Evolutionary conservation across 176 grass and related monocot species (phyloP), one percentile per base, ranked within the genome.

Genomic region (Aegilops longissima): DNA sequence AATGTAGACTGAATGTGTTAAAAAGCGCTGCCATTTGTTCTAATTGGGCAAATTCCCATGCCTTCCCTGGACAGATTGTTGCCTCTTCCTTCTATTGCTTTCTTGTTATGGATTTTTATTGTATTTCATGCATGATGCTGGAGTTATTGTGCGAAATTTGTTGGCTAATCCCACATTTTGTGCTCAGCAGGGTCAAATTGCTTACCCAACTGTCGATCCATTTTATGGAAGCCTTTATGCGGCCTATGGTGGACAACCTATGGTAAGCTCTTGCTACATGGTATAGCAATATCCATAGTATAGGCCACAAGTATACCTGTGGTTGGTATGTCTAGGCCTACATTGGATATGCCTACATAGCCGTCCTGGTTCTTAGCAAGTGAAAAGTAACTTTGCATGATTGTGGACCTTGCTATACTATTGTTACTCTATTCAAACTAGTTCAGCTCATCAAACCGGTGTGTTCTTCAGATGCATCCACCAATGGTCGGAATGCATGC

Each of bases 211-310:
- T 85, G 83, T 90, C 12, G 92, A 92, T 80, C 90, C 92, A 70
- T 97, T 92, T 72, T 94, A 94, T 79, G 92, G 89, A 92, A 75
- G 87, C 82, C 85, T 97, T 73, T 97, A 92, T 87, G 88, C 90
- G 1, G 88, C 94, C 82, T 97, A 94, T 5, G 87, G 90, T 92
- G 94, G 82, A 36, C 94, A 89, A 49, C 86, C 90, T 82, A 66
- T 88, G 90, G 94, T 97, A 92, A 86, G 69, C 51, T 80, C 34
- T 64, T 61, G 25, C 3, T 73, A 66, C 61, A 76, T 66, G 73
- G 9, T 61, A 76, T 80, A 68, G 33, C 45, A 76, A 24, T 65
- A 61, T 66, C 14, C 16, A 1, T 42, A 30, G 14, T 75, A 74
- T 81, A 85, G 56, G 20, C 47, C 8, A 33, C 21, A 14, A 61